These are phyloP conservation scores for Chlorella variabilis DNA, from an alignment of 163 green algal genomes.

Conservation along the genomic window DNA sequence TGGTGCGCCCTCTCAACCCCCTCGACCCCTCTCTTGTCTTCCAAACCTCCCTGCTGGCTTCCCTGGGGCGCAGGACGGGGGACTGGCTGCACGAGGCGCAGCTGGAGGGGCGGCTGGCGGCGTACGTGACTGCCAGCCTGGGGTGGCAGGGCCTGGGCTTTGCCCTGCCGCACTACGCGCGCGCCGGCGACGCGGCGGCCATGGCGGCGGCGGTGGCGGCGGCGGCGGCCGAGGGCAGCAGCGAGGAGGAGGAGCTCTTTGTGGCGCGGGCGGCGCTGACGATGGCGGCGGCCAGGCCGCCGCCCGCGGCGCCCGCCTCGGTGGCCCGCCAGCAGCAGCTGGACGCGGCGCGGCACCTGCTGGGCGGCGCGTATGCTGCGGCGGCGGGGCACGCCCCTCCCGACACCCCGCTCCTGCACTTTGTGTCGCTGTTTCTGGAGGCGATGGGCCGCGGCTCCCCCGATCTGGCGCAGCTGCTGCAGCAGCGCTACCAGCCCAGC, in stretches of 20 bases:
- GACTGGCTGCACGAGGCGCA: slow-evolving; percentile 15
- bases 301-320: not conserved
- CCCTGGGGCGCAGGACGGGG: not conserved
- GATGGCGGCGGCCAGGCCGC: not conserved
- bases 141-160: slow-evolving; percentile 44
- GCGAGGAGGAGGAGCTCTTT: slow-evolving; percentile 44
- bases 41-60: too few relatives aligned
- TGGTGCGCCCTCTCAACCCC: too few relatives aligned
- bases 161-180: slow-evolving; percentile 35
- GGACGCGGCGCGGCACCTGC: slow-evolving; percentile 13
- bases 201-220: slow-evolving; percentile 23
- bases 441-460: slow-evolving; percentile 23
- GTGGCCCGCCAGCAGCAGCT: slow-evolving; percentile 15
- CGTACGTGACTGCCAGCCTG: slow-evolving; percentile 14
- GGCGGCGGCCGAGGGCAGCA: not conserved
- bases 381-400: slow-evolving; percentile 7
- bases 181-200: slow-evolving; percentile 20
- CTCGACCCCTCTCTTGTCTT: too few relatives aligned
- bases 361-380: not conserved
- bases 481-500: slow-evolving; percentile 7
- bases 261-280: slow-evolving; percentile 20
- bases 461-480: slow-evolving; percentile 23
- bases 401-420: slow-evolving; percentile 36
- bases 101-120: slow-evolving; percentile 27
- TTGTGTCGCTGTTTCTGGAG: slow-evolving; percentile 31